These are phyloP conservation scores for Tieghemiomyces parasiticus DNA, from an alignment of 192 early-diverging fungal genomes.

Conservation along the genomic window DNA sequence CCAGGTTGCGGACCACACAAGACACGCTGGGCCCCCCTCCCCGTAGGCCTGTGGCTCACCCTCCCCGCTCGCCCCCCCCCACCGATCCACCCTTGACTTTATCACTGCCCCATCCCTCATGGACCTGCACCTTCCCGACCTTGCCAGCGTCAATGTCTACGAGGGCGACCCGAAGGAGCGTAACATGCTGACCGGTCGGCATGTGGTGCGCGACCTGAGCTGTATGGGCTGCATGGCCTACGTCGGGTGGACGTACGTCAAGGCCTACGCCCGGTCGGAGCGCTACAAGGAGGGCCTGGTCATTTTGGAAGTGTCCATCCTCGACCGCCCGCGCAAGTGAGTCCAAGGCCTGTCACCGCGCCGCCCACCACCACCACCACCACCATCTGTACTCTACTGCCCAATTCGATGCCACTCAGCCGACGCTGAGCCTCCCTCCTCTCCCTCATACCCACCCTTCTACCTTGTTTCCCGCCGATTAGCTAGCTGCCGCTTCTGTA, in stretches of 20 bases:
- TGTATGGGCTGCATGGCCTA: not conserved
- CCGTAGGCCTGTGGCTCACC: too few relatives aligned
- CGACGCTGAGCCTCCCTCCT: not conserved
- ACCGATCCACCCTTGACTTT: too few relatives aligned
- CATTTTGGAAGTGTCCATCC: constrained; percentile 1
- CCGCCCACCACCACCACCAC: not conserved
- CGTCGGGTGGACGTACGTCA: constrained; percentile 1
- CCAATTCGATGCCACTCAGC: not conserved
- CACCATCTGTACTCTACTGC: not conserved
- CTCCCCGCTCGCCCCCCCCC: too few relatives aligned
- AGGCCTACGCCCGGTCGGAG: not conserved
- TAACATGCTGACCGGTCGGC: not conserved
- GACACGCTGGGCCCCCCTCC: too few relatives aligned
- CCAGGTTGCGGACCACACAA: too few relatives aligned
- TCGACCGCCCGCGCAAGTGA: not conserved
- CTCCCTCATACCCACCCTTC: not conserved
- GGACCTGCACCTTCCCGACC: too few relatives aligned
- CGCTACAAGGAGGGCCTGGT: not conserved
- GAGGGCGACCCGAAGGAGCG: not conserved
- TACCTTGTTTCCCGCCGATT: not conserved
- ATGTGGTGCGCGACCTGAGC: not conserved
- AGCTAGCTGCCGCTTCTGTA: not conserved
- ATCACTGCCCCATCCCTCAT: too few relatives aligned
- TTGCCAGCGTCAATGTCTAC: not conserved
- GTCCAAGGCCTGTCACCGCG: not conserved